A percentile compares a stretch with the other conserved stretches of the same genome.
These are phyloP conservation scores for Xerophyta viscosa DNA, from an alignment of 106 monocot genomes.

Conservation along the genomic window DNA sequence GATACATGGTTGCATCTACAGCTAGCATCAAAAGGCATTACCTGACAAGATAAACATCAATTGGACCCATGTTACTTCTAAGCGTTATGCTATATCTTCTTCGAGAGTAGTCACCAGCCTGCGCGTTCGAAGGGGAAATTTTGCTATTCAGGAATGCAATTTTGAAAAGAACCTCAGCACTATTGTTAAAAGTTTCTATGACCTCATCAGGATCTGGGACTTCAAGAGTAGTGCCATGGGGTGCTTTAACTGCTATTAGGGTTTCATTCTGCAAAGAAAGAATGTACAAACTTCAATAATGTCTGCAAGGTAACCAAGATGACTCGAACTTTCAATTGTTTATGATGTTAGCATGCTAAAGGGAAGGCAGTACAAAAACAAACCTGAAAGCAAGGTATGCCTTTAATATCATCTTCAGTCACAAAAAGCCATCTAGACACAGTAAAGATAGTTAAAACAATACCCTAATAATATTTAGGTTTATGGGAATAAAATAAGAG, in stretches of 20 bases:
- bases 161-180: no score
- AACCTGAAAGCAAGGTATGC: conserved; percentile 87
- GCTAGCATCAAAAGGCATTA: conserved; percentile 12
- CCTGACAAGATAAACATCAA: conserved; percentile 96
- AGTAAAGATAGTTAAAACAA: no score
- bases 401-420: conserved; percentile 92
- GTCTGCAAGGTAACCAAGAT: no score
- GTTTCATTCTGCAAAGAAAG: conserved; percentile 65
- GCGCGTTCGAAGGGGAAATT: background rate
- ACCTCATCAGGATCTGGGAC: conserved; percentile 98
- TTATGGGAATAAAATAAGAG: no score
- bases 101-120: conserved; percentile 75
- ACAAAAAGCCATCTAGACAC: conserved; percentile 83
- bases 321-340: background rate
- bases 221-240: conserved; percentile 88
- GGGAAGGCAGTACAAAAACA: background rate
- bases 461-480: no score
- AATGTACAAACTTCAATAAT: no score
- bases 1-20: background rate
- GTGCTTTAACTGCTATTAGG: conserved; percentile 92
- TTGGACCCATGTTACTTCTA: conserved; percentile 87
- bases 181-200: background rate
- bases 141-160: background rate
- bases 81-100: conserved; percentile 88
- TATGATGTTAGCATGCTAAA: background rate